Base-by-base conservation (phyloP, 2,329 filamentous ascomycete species). In the Sporothrix variecibatus region DNA sequence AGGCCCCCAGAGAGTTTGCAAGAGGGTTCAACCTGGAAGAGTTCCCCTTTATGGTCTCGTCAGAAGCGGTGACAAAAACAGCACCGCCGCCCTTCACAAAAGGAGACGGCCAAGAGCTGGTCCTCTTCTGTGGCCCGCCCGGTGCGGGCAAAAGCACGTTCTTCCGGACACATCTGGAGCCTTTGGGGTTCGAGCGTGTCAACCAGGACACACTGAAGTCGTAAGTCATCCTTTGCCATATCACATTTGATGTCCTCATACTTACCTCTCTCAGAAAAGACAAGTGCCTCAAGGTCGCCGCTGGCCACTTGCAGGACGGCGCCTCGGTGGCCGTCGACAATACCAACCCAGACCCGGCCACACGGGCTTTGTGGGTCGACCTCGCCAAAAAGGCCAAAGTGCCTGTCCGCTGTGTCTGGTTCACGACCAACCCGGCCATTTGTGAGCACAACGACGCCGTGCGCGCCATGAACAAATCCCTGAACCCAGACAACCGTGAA, bases 101-200 rank as follows among this genome's bases (percentile, higher is more conserved):
- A 83, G 87, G 86, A 71, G 89, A 92, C 78, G 81, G 88, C 6
- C 82, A 90, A 76, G 95, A 98, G 73, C 85, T 98, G 17, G 89
- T 98, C 31, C 82, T 98, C 8, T 94, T 97, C 81, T 95, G 93
- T 79, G 96, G 96, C 1, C 94, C 93, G 67, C 96, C 96, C 0
- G 95, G 93, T 0, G 90, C 94, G 2, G 96, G 96, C 23, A 98
- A 99, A 82, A 97, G 94, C 53, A 95, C 94, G 0, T 97, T 96
- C 79, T 98, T 92, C 83, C 94, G 92, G 90, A 90, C 88, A 76
- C 85, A 93, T 76, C 84, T 98, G 49, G 87, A 94, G 80, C 92
- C 93, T 31, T 83, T 96, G 38, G 93, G 91, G 3, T 98, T 97
- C 80, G 88, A 90, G 80, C 89, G 96, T 67, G 89, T 98, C 40